Base-by-base conservation (phyloP, 441 rosid species). In the Iberis amara region DNA sequence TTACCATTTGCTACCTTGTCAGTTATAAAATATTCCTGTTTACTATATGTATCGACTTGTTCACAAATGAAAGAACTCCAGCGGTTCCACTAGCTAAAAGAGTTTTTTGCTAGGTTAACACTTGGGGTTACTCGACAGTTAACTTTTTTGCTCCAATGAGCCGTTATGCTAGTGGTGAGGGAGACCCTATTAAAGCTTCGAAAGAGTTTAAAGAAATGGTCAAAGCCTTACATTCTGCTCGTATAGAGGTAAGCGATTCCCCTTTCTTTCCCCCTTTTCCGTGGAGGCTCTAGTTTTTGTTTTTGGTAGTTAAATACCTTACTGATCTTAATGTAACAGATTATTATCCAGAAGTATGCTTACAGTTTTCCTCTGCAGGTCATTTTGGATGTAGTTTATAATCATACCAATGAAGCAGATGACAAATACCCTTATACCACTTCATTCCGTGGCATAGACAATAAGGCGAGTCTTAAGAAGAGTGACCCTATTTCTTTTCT, bases 91-190 rank as follows among this genome's bases (percentile, higher is more conserved):
- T 0, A 47, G 6, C 58, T 50, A 31, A 65, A 11, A 46, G 38
- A 36, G 11, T 11, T 65, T 39, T 47, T 33, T 61, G 21, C 57
- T 56, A 92, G 98, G 70, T 92, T 59, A 92, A 92, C 69, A 92
- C 95, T 38, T 92, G 98, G 98, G 98, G 98, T 53, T 92, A 91
- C 68, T 91, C 98, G 3, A 92, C 98, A 10, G 77, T 86, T 73
- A 92, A 92, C 72, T 92, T 92, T 81, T 92, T 92, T 68, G 74
- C 98, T 72, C 96, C 98, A 5, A 85, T 91, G 98, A 85, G 82
- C 65, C 94, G 95, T 56, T 88, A 92, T 72, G 91, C 95, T 61
- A 83, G 88, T 75, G 74, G 76, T 42, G 91, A 91, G 56, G 94
- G 88, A 40, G 94, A 95, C 44, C 94, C 95, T 37, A 40, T 77